These are phyloP conservation scores for Solanum hybrid DNA, from an alignment of 305 asterid species.

Conservation along the genomic window DNA sequence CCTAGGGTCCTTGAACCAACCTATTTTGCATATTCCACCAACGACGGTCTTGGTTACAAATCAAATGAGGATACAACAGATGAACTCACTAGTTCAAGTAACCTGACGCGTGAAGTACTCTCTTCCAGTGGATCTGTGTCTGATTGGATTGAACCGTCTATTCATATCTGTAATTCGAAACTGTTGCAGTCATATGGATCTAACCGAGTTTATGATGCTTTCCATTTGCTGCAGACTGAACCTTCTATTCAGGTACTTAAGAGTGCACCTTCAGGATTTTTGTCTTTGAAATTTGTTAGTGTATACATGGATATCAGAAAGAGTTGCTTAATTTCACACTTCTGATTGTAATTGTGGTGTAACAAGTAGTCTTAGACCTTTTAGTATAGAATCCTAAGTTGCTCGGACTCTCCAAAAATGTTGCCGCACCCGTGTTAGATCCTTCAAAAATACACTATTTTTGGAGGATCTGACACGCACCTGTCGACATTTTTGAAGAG, in stretches of 20 bases:
- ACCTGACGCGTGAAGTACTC: neutral
- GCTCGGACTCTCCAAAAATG: neutral
- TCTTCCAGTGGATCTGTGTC: constrained; percentile 17
- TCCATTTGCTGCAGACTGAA: constrained; percentile 49
- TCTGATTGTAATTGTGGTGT: neutral
- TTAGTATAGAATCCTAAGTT: neutral
- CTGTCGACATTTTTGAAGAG: neutral
- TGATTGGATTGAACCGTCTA: constrained; percentile 58
- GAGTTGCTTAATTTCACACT: neutral
- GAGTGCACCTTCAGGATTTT: neutral
- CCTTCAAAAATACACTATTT: neutral
- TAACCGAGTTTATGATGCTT: constrained; percentile 40
- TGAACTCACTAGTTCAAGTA: constrained; percentile 13
- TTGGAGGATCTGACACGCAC: neutral
- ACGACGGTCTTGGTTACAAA: constrained; percentile 4
- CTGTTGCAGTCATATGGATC: constrained; percentile 25
- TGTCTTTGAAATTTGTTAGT: neutral
- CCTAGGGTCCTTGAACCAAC: constrained; percentile 31
- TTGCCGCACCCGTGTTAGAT: neutral
- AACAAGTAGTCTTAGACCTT: neutral
- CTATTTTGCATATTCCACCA: neutral
- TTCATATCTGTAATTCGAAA: constrained; percentile 22
- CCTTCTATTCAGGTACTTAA: constrained; percentile 52
- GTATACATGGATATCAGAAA: neutral
- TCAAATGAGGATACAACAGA: constrained; percentile 4